Conservation (phyloP, 345 rosid genomes). For the Ceriops decandra region DNA sequence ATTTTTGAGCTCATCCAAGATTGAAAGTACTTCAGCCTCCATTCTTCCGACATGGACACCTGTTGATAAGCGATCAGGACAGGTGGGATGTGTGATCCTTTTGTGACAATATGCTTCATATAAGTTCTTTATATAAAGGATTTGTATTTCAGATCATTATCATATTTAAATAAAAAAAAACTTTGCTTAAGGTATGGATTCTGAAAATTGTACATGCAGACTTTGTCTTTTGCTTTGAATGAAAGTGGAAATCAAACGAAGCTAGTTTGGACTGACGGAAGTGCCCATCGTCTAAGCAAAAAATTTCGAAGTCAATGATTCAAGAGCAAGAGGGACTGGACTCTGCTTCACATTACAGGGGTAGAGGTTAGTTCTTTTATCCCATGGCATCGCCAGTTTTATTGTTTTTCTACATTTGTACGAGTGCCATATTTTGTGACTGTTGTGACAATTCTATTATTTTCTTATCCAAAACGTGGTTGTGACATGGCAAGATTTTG, state of each 20-base stretch:
- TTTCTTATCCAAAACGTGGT: conserved; percentile 1
- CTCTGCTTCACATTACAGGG: not conserved
- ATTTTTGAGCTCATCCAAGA: conserved; percentile 35
- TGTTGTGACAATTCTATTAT: not conserved
- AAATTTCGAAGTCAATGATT: conserved; percentile 21
- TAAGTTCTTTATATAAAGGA: no score
- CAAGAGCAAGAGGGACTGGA: not conserved
- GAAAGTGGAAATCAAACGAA: conserved; percentile 64
- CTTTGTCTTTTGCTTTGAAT: conserved; percentile 48
- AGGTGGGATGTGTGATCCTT: conserved; percentile 35
- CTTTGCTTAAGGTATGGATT: not conserved
- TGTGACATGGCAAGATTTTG: not conserved
- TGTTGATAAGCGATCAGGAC: conserved; percentile 68
- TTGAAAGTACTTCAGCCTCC: conserved; percentile 35
- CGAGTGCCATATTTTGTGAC: not conserved
- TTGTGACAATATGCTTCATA: not conserved
- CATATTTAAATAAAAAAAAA: no score
- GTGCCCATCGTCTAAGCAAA: conserved; percentile 28
- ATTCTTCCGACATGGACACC: conserved; percentile 53
- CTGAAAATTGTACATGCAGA: conserved; percentile 34
- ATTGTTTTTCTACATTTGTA: not conserved
- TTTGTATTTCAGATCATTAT: no score
- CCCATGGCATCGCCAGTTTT: not conserved
- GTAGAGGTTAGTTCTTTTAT: conserved; percentile 7
- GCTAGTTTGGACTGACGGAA: conserved; percentile 69